Conservation (phyloP, 495 filamentous ascomycete genomes). For the Penicillium chermesinum region DNA sequence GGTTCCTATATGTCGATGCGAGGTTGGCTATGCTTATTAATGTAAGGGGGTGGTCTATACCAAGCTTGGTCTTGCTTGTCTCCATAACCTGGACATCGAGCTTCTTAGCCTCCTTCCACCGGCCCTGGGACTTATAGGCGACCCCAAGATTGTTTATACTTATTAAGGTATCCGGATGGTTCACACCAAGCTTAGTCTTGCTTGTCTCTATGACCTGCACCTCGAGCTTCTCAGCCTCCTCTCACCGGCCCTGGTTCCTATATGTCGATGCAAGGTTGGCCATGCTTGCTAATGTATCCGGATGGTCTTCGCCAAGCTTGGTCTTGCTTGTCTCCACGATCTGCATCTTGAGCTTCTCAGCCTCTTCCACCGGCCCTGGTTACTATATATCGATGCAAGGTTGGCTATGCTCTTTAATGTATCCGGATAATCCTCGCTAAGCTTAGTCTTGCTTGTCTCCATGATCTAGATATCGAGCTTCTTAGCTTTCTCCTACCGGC, state of each 20-base stretch:
- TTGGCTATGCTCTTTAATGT: slow-evolving; percentile 12
- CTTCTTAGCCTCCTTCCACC: not conserved
- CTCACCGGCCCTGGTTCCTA: not conserved
- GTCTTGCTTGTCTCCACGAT: slow-evolving; percentile 2
- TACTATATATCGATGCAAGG: not conserved
- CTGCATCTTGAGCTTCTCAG: not conserved
- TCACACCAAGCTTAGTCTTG: not conserved
- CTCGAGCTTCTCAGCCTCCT: not conserved
- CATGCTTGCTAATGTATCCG: not conserved
- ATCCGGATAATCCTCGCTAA: slow-evolving; percentile 16
- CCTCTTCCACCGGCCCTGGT: not conserved
- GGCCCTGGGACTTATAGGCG: not conserved
- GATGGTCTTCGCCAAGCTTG: not conserved
- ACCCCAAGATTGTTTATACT: not conserved
- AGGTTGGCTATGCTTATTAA: not conserved
- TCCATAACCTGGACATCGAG: not conserved
- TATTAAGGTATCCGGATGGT: not conserved
- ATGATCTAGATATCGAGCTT: slow-evolving; percentile 2
- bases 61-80: not conserved
- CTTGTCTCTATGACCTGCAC: not conserved
- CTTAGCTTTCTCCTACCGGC: not conserved
- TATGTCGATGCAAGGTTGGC: not conserved
- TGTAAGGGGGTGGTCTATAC: not conserved
- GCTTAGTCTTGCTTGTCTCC: slow-evolving; percentile 12
- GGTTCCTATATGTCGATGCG: not conserved